These are phyloP conservation scores for Arxiozyma heterogenica DNA, from an alignment of 1,139 yeast genomes.

Conservation along the genomic window DNA sequence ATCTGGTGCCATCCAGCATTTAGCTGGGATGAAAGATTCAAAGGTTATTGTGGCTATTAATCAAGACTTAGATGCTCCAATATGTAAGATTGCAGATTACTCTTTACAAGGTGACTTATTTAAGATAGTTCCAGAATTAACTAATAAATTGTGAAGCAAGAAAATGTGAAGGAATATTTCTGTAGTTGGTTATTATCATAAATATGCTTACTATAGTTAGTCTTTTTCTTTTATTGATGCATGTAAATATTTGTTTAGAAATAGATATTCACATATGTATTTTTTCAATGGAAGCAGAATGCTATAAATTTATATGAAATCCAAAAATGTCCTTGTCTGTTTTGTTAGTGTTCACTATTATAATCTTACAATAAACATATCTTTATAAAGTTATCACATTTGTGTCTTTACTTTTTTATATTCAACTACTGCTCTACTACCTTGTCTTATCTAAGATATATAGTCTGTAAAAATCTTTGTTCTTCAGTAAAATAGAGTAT, in stretches of 20 bases:
- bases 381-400: neutral
- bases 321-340: too few relatives aligned
- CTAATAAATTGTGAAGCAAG: conserved; percentile 41
- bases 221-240: neutral
- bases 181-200: too few relatives aligned
- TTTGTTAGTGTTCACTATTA: too few relatives aligned
- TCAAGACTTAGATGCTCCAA: conserved; percentile 84
- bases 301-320: neutral
- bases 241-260: too few relatives aligned
- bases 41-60: conserved; percentile 90
- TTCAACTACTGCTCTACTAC: neutral
- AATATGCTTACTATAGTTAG: too few relatives aligned
- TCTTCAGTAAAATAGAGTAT: too few relatives aligned
- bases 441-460: neutral
- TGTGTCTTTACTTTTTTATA: neutral
- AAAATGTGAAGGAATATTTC: too few relatives aligned
- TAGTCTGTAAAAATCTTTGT: neutral
- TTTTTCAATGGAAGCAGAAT: neutral
- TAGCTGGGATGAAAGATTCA: conserved; percentile 97
- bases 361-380: neutral
- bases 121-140: conserved; percentile 78
- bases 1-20: conserved; percentile 95
- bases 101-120: conserved; percentile 86
- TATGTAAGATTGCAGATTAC: conserved; percentile 81
- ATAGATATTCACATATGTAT: neutral